Base-by-base conservation (phyloP, 2,329 filamentous ascomycete genomes). In the Paramyrothecium sp. region DNA sequence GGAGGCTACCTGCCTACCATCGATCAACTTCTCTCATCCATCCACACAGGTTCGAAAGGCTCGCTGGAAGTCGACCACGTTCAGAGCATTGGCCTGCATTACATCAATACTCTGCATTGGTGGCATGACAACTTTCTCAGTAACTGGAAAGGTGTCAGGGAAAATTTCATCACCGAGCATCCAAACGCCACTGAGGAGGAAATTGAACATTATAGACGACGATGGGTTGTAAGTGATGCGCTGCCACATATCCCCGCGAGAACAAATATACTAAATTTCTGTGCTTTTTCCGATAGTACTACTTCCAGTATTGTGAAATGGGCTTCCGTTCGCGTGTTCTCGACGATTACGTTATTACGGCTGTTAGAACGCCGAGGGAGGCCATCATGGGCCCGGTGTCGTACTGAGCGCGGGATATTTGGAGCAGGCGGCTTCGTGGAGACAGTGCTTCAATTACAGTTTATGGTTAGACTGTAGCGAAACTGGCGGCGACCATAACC, bases 31-130 rank as follows among this genome's bases (percentile, higher is more conserved):
- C 71, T 87, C 22, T 75, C 78, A 53, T 80, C 86, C 34, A 87
- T 92, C 61, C 81, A 79, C 46, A 76, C 77, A 23, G 85, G 85
- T 34, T 88, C 87, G 0, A 71, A 78, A 11, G 84, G 85, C 1
- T 82, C 81, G 0, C 76, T 92, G 7, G 81, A 91, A 13, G 80
- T 91, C 1, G 87, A 91, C 63, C 79, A 73, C 13, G 76, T 91
- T 46, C 83, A 90, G 65, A 91, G 91, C 64, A 91, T 91, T 53
- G 89, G 89, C 2, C 87, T 86, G 0, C 89, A 92, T 65, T 92
- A 92, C 67, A 81, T 85, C 19, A 89, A 87, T 65, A 86, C 89
- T 0, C 70, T 92, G 63, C 76, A 87, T 12, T 67, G 89, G 3
- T 92, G 89, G 89, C 79, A 80, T 21, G 84, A 91, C 65, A 81